Evolutionary conservation across 2,329 filamentous ascomycete genomes (phyloP).

Genomic region (Phialocephala subalpina): DNA sequence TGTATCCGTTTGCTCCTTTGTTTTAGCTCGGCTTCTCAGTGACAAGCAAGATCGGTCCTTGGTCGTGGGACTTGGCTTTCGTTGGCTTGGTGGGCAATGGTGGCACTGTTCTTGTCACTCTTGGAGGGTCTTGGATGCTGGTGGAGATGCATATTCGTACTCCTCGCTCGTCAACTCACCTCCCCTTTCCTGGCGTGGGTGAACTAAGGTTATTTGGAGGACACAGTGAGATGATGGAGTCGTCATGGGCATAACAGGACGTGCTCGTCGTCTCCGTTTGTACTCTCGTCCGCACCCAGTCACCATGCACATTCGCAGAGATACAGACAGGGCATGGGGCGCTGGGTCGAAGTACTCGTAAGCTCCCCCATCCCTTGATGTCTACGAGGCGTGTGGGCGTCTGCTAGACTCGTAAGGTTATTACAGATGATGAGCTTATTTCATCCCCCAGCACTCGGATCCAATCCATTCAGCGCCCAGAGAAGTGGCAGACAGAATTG

Average conservation of each 20-base stretch:
- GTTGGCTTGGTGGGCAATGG: neutral
- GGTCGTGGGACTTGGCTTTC: conserved; percentile 21
- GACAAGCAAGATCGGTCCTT: conserved; percentile 4
- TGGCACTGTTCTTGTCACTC: neutral
- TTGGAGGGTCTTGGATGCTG: neutral
- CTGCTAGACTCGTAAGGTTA: neutral
- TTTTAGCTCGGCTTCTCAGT: neutral
- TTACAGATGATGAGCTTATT: conserved; percentile 8
- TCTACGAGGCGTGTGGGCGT: neutral
- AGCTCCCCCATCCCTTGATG: conserved; percentile 2
- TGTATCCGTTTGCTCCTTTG: neutral
- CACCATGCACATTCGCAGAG: neutral
- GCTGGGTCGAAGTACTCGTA: conserved; percentile 1
- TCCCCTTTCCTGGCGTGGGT: neutral
- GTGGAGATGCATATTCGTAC: conserved; percentile 17
- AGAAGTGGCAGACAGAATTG: neutral
- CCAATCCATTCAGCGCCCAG: neutral
- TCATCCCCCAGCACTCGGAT: neutral
- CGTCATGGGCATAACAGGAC: neutral
- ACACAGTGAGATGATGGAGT: neutral
- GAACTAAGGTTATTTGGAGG: neutral
- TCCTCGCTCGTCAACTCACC: neutral
- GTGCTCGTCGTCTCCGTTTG: conserved; percentile 7
- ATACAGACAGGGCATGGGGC: neutral
- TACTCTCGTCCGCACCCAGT: neutral